phyloP scores from a whole-genome alignment of 768 basidiomycete genomes.

The Hortiboletus campestris region DNA sequence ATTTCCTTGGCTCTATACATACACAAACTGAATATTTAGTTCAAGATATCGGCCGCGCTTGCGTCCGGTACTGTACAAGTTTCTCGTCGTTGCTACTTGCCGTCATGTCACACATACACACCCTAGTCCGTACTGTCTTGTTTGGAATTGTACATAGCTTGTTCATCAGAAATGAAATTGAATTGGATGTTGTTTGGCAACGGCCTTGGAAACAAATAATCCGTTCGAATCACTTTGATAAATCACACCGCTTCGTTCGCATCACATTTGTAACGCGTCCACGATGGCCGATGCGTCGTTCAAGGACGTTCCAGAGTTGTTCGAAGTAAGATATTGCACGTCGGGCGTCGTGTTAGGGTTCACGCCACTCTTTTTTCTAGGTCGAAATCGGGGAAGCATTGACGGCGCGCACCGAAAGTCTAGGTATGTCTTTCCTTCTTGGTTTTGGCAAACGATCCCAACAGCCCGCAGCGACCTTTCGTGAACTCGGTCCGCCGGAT shows the following conservation, averaged over 20 bases:
- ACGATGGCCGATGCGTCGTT: slow-evolving; percentile 70
- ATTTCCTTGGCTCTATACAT: slow-evolving; percentile 1
- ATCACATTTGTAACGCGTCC: neutral
- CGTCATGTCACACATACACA: slow-evolving; percentile 8
- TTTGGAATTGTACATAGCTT: slow-evolving; percentile 18
- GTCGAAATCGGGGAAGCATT: slow-evolving; percentile 90
- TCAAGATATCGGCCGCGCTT: neutral
- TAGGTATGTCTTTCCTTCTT: slow-evolving; percentile 57
- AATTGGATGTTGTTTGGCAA: slow-evolving; percentile 27
- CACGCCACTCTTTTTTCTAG: slow-evolving; percentile 34
- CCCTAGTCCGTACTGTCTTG: slow-evolving; percentile 10
- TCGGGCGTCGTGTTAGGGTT: neutral
- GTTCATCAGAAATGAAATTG: slow-evolving; percentile 2
- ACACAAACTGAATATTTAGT: slow-evolving; percentile 8
- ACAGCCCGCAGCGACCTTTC: slow-evolving; percentile 72
- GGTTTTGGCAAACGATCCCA: neutral
- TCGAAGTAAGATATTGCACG: slow-evolving; percentile 61
- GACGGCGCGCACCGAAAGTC: slow-evolving; percentile 84
- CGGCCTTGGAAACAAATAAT: slow-evolving; percentile 22
- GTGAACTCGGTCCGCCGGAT: slow-evolving; percentile 97
- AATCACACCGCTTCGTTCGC: neutral
- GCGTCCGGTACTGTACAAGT: slow-evolving; percentile 3
- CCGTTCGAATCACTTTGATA: neutral
- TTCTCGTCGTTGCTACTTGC: slow-evolving; percentile 8
- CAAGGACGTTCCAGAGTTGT: slow-evolving; percentile 95